phyloP scores from a whole-genome alignment of 2,329 filamentous ascomycete genomes.

The Aureobasidium sp. region DNA sequence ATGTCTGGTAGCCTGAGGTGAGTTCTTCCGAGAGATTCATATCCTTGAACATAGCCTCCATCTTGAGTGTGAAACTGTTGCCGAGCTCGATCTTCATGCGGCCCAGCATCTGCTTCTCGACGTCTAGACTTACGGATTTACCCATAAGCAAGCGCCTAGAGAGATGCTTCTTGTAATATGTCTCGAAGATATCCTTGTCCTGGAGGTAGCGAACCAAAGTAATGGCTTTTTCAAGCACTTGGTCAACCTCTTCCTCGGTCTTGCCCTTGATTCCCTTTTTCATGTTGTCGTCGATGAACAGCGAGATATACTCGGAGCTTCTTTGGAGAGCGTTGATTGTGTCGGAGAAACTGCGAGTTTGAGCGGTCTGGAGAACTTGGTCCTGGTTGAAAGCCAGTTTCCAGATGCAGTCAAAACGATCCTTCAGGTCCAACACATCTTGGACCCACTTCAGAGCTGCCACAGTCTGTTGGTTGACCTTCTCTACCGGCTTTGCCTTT shows the following conservation, averaged over 20 bases:
- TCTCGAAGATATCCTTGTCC: slow-evolving; percentile 91
- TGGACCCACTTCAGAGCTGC: slow-evolving; percentile 94
- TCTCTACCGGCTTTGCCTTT: slow-evolving; percentile 38
- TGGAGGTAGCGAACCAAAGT: slow-evolving; percentile 76
- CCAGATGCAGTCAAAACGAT: slow-evolving; percentile 81
- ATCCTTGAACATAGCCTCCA: slow-evolving; percentile 97
- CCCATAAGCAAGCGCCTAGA: slow-evolving; percentile 78
- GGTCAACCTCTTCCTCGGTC: slow-evolving; percentile 78
- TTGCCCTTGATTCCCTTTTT: slow-evolving; percentile 91
- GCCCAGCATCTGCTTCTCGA: slow-evolving; percentile 89
- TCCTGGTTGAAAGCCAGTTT: slow-evolving; percentile 64
- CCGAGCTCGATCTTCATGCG: slow-evolving; percentile 97
- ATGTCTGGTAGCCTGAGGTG: slow-evolving; percentile 63
- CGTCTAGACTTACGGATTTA: slow-evolving; percentile 82
- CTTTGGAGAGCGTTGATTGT: slow-evolving; percentile 85
- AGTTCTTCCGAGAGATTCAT: slow-evolving; percentile 82
- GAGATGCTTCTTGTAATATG: slow-evolving; percentile 96
- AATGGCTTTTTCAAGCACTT: slow-evolving; percentile 80
- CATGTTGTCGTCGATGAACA: slow-evolving; percentile 95
- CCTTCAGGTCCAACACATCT: slow-evolving; percentile 75
- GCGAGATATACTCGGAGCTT: slow-evolving; percentile 83
- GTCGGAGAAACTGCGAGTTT: slow-evolving; percentile 80
- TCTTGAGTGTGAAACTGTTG: slow-evolving; percentile 83
- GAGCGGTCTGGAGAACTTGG: slow-evolving; percentile 65
- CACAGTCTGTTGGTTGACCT: slow-evolving; percentile 66